phyloP scores from a whole-genome alignment of 2,329 filamentous ascomycete species.

The Talaromyces islandicus region DNA sequence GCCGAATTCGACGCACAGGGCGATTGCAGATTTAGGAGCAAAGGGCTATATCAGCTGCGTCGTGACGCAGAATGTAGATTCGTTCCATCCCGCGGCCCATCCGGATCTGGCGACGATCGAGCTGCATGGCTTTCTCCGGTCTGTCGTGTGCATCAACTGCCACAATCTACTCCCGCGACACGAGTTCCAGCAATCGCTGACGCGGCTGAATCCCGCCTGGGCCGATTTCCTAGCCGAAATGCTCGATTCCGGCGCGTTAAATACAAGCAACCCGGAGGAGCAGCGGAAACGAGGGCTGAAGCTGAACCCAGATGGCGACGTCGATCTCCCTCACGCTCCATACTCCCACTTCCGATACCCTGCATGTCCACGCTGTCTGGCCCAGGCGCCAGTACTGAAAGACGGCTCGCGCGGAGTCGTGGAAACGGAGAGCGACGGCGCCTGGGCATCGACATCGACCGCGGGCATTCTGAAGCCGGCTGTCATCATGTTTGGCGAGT shows the following conservation, averaged over 20 bases:
- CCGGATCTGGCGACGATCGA: slow-evolving; percentile 70
- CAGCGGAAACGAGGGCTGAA: slow-evolving; percentile 64
- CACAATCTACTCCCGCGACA: slow-evolving; percentile 63
- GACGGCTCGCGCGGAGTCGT: slow-evolving; percentile 56
- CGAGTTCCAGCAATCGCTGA: slow-evolving; percentile 69
- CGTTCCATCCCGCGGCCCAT: slow-evolving; percentile 77
- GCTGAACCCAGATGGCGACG: slow-evolving; percentile 90
- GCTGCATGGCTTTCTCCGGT: slow-evolving; percentile 83
- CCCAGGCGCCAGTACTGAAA: slow-evolving; percentile 51
- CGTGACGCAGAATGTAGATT: slow-evolving; percentile 96
- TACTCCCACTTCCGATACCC: slow-evolving; percentile 91
- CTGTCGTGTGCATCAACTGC: slow-evolving; percentile 76
- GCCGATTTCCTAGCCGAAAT: slow-evolving; percentile 67
- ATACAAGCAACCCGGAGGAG: slow-evolving; percentile 69
- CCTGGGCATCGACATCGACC: slow-evolving; percentile 60
- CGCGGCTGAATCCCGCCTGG: slow-evolving; percentile 81
- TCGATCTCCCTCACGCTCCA: slow-evolving; percentile 78
- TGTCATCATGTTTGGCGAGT: slow-evolving; percentile 96
- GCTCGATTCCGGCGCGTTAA: slow-evolving; percentile 66
- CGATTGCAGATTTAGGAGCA: slow-evolving; percentile 64
- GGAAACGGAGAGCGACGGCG: slow-evolving; percentile 71
- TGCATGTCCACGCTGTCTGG: slow-evolving; percentile 74
- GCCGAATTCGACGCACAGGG: slow-evolving; percentile 74
- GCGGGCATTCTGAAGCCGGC: slow-evolving; percentile 86
- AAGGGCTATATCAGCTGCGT: slow-evolving; percentile 70